phyloP scores from a whole-genome alignment of 2,329 filamentous ascomycete genomes.

The Ascochyta fabae region DNA sequence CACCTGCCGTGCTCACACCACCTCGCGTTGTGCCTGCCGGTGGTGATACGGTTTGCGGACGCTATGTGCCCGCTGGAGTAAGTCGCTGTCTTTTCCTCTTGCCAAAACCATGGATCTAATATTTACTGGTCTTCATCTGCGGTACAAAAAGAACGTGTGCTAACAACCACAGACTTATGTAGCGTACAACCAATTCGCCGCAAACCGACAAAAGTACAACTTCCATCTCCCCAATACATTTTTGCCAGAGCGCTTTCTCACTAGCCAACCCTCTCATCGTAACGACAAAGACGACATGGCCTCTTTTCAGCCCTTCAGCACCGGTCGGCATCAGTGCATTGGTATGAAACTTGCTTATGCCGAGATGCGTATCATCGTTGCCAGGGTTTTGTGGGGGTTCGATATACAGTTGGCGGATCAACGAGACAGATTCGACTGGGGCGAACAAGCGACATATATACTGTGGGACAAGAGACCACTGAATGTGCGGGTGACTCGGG shows the following conservation, averaged over 20 bases:
- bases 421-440: slow-evolving; percentile 28
- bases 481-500: slow-evolving; percentile 2
- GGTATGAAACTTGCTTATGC: slow-evolving; percentile 39
- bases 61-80: slow-evolving; percentile 33
- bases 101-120: not conserved
- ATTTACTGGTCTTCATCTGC: not conserved
- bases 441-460: slow-evolving; percentile 30
- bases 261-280: not conserved
- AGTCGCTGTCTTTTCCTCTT: not conserved
- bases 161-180: slow-evolving; percentile 33
- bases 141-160: not conserved
- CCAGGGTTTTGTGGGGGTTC: slow-evolving; percentile 51
- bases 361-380: slow-evolving; percentile 47
- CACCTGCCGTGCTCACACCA: slow-evolving; percentile 26
- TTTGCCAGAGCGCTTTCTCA: slow-evolving; percentile 45
- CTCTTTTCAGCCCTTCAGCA: slow-evolving; percentile 34
- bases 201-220: slow-evolving; percentile 35
- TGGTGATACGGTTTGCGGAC: slow-evolving; percentile 31
- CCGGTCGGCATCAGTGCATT: slow-evolving; percentile 38
- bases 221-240: slow-evolving; percentile 40
- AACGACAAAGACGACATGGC: slow-evolving; percentile 34
- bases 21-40: slow-evolving; percentile 31
- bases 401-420: slow-evolving; percentile 33
- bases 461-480: slow-evolving; percentile 31
- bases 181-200: slow-evolving; percentile 36